These are phyloP conservation scores for Aspergillus steynii DNA, from an alignment of 495 filamentous ascomycete genomes.

Conservation along the genomic window DNA sequence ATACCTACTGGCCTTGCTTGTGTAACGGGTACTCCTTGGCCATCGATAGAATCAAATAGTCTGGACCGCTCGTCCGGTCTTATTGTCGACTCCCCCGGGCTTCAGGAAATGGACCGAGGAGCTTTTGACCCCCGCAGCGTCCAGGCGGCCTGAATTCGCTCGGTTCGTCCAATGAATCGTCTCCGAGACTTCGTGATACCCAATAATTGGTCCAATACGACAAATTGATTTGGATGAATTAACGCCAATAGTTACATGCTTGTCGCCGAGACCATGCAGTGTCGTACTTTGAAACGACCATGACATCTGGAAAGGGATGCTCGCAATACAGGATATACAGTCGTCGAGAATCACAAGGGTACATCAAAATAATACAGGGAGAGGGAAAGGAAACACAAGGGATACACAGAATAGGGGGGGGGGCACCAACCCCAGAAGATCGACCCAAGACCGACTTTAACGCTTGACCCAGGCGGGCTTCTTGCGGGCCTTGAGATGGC, in stretches of 20 bases:
- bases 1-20: neutral
- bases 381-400: slow-evolving; percentile 16
- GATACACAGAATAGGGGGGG: slow-evolving; percentile 10
- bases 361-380: slow-evolving; percentile 29
- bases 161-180: slow-evolving; percentile 4
- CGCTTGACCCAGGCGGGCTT: slow-evolving; percentile 97
- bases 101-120: neutral
- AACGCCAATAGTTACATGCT: slow-evolving; percentile 31
- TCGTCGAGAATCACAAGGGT: slow-evolving; percentile 19
- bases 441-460: slow-evolving; percentile 27
- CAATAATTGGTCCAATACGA: slow-evolving; percentile 15
- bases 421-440: slow-evolving; percentile 13
- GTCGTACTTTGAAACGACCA: slow-evolving; percentile 23
- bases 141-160: neutral
- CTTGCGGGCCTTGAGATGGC: slow-evolving; percentile 94
- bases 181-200: slow-evolving; percentile 14
- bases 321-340: slow-evolving; percentile 23
- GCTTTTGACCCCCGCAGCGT: neutral
- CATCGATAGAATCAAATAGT: neutral
- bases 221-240: slow-evolving; percentile 18
- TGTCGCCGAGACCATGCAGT: slow-evolving; percentile 22
- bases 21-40: neutral
- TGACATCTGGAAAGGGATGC: slow-evolving; percentile 17
- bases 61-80: neutral
- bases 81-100: neutral